These are phyloP conservation scores for Leptographium galeiforme DNA, from an alignment of 2,329 filamentous ascomycete species.

Conservation along the genomic window DNA sequence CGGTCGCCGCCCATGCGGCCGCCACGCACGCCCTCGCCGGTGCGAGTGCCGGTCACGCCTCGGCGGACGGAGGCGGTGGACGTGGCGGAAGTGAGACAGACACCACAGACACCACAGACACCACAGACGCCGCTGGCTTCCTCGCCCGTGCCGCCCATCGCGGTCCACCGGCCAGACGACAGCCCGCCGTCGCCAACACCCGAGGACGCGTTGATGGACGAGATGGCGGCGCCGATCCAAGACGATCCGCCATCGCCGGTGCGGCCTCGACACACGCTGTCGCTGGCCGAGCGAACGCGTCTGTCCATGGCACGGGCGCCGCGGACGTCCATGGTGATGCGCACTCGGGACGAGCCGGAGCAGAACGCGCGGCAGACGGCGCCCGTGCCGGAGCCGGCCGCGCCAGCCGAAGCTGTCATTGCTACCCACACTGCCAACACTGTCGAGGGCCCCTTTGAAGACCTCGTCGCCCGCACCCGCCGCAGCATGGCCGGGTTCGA, in stretches of 20 bases:
- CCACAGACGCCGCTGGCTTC: too few species aligned
- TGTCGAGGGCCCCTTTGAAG: conserved; percentile 21
- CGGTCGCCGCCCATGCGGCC: conserved; percentile 4
- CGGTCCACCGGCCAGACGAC: neutral
- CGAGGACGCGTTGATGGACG: conserved; percentile 38
- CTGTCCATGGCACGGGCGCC: conserved; percentile 61
- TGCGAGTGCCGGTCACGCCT: neutral
- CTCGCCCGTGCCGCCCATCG: neutral
- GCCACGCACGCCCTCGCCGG: neutral
- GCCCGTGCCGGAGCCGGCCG: too few species aligned
- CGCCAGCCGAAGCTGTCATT: too few species aligned
- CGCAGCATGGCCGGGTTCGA: conserved; percentile 51
- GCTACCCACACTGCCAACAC: too few species aligned
- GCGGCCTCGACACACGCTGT: conserved; percentile 43
- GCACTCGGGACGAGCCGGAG: neutral
- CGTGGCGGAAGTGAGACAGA: neutral
- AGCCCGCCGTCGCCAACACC: conserved; percentile 13
- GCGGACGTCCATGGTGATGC: conserved; percentile 11
- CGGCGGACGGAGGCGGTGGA: too few species aligned
- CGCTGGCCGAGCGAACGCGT: conserved; percentile 66
- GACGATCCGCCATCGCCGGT: conserved; percentile 43
- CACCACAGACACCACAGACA: neutral
- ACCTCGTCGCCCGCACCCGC: conserved; percentile 43
- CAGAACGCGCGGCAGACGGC: too few species aligned
- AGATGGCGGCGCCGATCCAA: conserved; percentile 41